phyloP scores from a whole-genome alignment of 2,329 filamentous ascomycete genomes.

The Domatiomyces globalis region DNA sequence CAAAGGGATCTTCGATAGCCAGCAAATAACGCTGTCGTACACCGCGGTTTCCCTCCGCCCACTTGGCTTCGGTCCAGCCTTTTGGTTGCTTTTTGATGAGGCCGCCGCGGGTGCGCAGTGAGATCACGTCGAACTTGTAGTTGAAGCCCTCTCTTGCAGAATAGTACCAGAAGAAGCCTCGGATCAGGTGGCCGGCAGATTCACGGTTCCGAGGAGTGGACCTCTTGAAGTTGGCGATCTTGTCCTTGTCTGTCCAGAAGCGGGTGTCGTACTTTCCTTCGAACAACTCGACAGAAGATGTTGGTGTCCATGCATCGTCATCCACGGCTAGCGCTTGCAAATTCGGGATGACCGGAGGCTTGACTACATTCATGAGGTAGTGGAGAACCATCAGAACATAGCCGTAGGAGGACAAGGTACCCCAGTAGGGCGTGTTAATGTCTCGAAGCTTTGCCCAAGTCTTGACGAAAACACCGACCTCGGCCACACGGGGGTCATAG shows the following conservation, averaged over 20 bases:
- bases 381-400: conserved; percentile 88
- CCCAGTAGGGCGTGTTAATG: conserved; percentile 76
- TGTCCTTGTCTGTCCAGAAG: conserved; percentile 63
- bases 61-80: conserved; percentile 69
- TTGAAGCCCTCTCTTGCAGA: conserved; percentile 48
- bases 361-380: conserved; percentile 69
- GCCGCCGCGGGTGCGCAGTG: conserved; percentile 57
- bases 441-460: conserved; percentile 75
- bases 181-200: conserved; percentile 54
- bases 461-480: conserved; percentile 75
- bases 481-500: conserved; percentile 61
- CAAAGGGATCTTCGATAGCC: conserved; percentile 85
- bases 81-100: conserved; percentile 61
- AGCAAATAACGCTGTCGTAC: conserved; percentile 70
- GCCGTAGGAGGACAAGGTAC: conserved; percentile 77
- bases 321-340: conserved; percentile 29
- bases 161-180: conserved; percentile 82
- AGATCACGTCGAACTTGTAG: conserved; percentile 69
- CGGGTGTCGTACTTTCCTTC: conserved; percentile 52
- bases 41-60: conserved; percentile 42
- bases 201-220: conserved; percentile 55
- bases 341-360: conserved; percentile 73
- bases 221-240: conserved; percentile 46
- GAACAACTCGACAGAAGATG: conserved; percentile 31
- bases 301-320: conserved; percentile 31